Base-by-base conservation (phyloP, 139 green algal species). In the Chlamydomonas incerta region DNA sequence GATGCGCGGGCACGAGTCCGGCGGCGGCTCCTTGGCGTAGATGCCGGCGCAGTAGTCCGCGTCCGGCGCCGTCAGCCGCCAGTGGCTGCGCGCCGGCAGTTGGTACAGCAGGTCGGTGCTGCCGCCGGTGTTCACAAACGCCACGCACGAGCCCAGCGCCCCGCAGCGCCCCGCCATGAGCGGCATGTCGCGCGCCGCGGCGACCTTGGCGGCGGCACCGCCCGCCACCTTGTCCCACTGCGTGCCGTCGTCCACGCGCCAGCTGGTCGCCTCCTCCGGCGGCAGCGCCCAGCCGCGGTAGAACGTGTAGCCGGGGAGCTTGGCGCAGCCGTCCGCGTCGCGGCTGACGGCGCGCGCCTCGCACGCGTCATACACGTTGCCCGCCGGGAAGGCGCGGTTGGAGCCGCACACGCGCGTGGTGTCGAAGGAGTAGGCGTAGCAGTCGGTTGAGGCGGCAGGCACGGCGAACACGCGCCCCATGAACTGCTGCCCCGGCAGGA, bases 231-330 rank as follows among this genome's bases (percentile, higher is more conserved):
- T 26, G 1, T 4, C 37, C 84, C 84, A 88, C 15, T 20, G n/a
- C 0, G 84, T 88, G 4, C 65, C 68, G 35, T 88, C 84, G 34
- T 81, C 68, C 15, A 80, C 0, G 3, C 35, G 46, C 55, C 73
- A 81, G 47, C n/a, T 62, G 15, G 21, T 3, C 5, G 57, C 57
- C 29, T 74, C 37, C 6, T 50, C 41, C 41, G 41, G 41, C 41
- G 9, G 0, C 3, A 85, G 33, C 33, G 31, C 18, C 46, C 33
- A 31, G 41, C 70, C 70, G 33, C 28, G 60, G 46, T 75, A 35
- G n/a, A 89, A 81, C 0, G 47, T 70, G 69, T 89, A 89, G 10
- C 85, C 85, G 14, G 85, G 70, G 26, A 89, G 28, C 60, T 74
- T 57, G 50, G 50, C 37, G 70, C 85, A 89, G 24, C 85, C 77